Base-by-base conservation (phyloP, 805 yeast species). In the Cyberlindnera mrakii region DNA sequence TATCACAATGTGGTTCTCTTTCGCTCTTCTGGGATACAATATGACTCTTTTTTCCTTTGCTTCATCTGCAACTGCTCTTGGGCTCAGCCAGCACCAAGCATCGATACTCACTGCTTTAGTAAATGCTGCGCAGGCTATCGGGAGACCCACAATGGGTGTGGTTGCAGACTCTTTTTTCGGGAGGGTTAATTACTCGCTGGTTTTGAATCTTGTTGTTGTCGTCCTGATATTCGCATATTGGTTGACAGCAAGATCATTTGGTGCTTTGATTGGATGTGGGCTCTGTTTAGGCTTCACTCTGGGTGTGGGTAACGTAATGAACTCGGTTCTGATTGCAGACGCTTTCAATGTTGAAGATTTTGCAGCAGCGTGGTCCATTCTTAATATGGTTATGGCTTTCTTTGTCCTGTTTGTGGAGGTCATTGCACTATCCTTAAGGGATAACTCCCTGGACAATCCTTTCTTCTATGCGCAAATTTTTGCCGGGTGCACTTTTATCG, bases 391-490 rank as follows among this genome's bases (percentile, higher is more conserved):
- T 2, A 58, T 64, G 37, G 59, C 68, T 0, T 57, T 67, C 6
- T 48, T 62, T 23, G 59, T 70, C 9, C 56, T 78, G 15, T 70
- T 71, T n/a, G 67, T 76, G 6, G 85, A 79, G 56, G 74, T 77
- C 3, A 70, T 79, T 39, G 83, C 79, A 0, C 70, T 78, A 39
- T 67, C 75, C 0, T 52, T 78, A 39, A 67, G 64, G 39, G 62
- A 55, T 11, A 41, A 54, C 20, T 27, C 42, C 0, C 37, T 58
- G 6, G 36, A 51, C 11, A 47, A 49, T 8, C 85, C 86, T 2
- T 82, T 71, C 50, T 52, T 74, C 13, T 69, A 80, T 50, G 69
- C 82, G 0, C 86, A 81, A 52, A 70, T 79, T 1, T 79, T 78
- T 58, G 70, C 78, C 2, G 87, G 85, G 1, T 53, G 69, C 11